Base-by-base conservation (phyloP, 2,329 filamentous ascomycete genomes). In the Penicillium janthinellum region DNA sequence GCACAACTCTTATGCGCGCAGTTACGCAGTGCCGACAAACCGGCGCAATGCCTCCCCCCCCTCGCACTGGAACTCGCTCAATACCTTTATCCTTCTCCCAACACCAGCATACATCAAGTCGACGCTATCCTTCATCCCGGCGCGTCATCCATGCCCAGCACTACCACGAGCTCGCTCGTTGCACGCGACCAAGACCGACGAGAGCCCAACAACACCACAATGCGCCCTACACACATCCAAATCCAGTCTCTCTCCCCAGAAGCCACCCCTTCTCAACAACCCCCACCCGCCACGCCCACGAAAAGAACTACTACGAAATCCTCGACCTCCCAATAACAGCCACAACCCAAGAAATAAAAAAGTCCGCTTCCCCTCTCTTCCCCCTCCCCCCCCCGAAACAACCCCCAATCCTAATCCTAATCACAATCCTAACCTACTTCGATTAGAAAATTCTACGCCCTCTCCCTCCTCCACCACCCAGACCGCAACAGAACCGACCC, bases 391-490 rank as follows among this genome's bases (percentile, higher is more conserved):
- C 56, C 48, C 63, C 45, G 12, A 28, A 10, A 1, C 17, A 20
- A 20, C 25, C 35, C 17, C 35, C 31, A 39, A 39, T 38, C 8
- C 20, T 42, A 37, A 52, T 47, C 22, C n/a, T 39, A 35, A 25
- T 22, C 3, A 5, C 15, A 31, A 50, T 57, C 11, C 55, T 28
- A 49, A 53, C 41, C 17, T 22, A 48, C 34, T n/a, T 7, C 28
- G 5, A 2, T 20, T 5, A 82, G 79, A 67, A 79, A 86, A 74
- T 99, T 97, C 85, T 98, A 97, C 83, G 78, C 84, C 62, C 90
- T 98, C 74, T 96, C 92, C 72, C 96, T 97, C 78, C 80, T 84
- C 56, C 89, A 96, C 83, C 95, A 99, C 77, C 95, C 95, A 0
- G 95, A 99, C 82, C 87, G 88, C 73, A 96, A 98, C 82, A 91